Evolutionary conservation across 2,329 filamentous ascomycete species (phyloP).

Genomic region (Xylariaceae sp.): DNA sequence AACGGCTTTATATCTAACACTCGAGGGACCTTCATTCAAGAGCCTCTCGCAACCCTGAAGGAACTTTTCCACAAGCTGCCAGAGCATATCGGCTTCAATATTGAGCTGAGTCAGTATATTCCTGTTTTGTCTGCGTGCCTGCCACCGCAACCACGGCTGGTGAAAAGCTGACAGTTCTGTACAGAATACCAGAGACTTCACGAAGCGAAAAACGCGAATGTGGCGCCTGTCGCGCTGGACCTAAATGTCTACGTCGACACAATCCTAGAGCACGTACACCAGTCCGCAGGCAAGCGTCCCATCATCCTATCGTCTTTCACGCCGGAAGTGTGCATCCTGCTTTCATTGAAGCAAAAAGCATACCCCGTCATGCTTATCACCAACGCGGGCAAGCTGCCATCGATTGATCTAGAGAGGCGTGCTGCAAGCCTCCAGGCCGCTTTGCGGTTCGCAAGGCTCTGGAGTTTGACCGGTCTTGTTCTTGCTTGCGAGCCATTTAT

Average conservation of each 20-base stretch:
- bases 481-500: slow-evolving; percentile 35
- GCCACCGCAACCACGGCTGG: no score
- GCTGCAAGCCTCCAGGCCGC: slow-evolving; percentile 35
- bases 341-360: slow-evolving; percentile 29
- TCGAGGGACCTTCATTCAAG: slow-evolving; percentile 35
- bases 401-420: slow-evolving; percentile 31
- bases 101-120: slow-evolving; percentile 36
- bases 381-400: slow-evolving; percentile 28
- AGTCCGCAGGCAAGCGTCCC: slow-evolving; percentile 20
- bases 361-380: slow-evolving; percentile 34
- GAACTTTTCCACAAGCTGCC: slow-evolving; percentile 35
- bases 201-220: slow-evolving; percentile 33
- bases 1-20: slow-evolving; percentile 40
- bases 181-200: slow-evolving; percentile 39
- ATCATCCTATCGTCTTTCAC: slow-evolving; percentile 37
- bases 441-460: slow-evolving; percentile 35
- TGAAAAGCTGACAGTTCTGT: no score
- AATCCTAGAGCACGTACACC: slow-evolving; percentile 30
- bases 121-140: background rate
- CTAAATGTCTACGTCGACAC: slow-evolving; percentile 38
- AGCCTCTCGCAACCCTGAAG: slow-evolving; percentile 35
- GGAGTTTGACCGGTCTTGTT: slow-evolving; percentile 36
- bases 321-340: slow-evolving; percentile 33
- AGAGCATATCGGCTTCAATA: slow-evolving; percentile 34
- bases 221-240: slow-evolving; percentile 34